These are phyloP conservation scores for Peniophora sp. DNA, from an alignment of 1,284 basidiomycete species.

Conservation along the genomic window DNA sequence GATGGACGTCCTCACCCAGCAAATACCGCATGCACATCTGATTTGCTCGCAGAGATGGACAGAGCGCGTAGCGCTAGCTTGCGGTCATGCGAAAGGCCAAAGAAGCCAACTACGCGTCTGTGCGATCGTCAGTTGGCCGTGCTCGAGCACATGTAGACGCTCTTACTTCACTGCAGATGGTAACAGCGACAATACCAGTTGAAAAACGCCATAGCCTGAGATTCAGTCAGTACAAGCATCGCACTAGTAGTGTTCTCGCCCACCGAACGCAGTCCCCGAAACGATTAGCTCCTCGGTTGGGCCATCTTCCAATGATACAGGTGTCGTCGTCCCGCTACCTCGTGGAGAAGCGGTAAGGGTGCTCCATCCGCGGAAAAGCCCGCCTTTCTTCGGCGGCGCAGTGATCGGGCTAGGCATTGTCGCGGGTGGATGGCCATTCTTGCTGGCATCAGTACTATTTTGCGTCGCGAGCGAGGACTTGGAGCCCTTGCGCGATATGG, in stretches of 20 bases:
- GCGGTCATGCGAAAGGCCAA: slow-evolving; percentile 68
- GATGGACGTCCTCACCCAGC: slow-evolving; percentile 42
- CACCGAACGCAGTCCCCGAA: slow-evolving; percentile 69
- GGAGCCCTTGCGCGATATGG: slow-evolving; percentile 30
- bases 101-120: slow-evolving; percentile 61
- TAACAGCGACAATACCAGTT: slow-evolving; percentile 67
- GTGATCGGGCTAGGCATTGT: slow-evolving; percentile 15
- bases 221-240: slow-evolving; percentile 6
- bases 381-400: slow-evolving; percentile 12
- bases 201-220: slow-evolving; percentile 62
- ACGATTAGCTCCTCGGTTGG: slow-evolving; percentile 64
- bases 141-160: background rate
- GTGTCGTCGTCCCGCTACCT: slow-evolving; percentile 14
- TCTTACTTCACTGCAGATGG: slow-evolving; percentile 58
- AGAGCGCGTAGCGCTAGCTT: slow-evolving; percentile 59
- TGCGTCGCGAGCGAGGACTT: slow-evolving; percentile 11
- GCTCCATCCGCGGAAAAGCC: slow-evolving; percentile 33
- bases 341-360: slow-evolving; percentile 8
- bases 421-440: slow-evolving; percentile 7
- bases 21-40: slow-evolving; percentile 67
- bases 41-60: slow-evolving; percentile 53
- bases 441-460: slow-evolving; percentile 7
- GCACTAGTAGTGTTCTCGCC: slow-evolving; percentile 6
- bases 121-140: slow-evolving; percentile 4
- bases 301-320: slow-evolving; percentile 28